Conservation (phyloP, 129 eudicot genomes). For the Chrysanthemum lavandulifolium region DNA sequence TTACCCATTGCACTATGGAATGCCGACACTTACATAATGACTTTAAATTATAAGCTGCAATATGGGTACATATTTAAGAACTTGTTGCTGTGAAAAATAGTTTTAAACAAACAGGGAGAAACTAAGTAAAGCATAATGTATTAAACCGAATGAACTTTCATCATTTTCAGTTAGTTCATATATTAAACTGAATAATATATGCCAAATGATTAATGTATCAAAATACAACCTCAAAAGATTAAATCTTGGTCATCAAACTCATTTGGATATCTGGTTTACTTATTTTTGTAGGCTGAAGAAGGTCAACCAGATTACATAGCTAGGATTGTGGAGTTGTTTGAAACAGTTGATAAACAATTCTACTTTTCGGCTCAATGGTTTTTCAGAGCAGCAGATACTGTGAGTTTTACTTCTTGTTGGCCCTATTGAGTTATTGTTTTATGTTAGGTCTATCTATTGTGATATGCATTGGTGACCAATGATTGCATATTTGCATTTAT, state of each 20-base stretch:
- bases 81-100: neutral
- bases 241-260: neutral
- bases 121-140: neutral
- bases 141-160: neutral
- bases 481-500: too few species aligned
- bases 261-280: neutral
- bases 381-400: conserved; percentile 60
- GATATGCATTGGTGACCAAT: neutral
- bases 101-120: neutral
- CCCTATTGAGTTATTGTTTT: neutral
- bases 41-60: too few species aligned
- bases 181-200: neutral
- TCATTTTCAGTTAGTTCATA: neutral
- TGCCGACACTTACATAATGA: neutral
- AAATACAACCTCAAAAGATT: neutral
- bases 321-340: conserved; percentile 52
- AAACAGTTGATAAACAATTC: conserved; percentile 31
- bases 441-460: neutral
- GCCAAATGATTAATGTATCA: neutral
- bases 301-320: conserved; percentile 48
- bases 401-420: conserved; percentile 17
- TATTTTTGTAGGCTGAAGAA: conserved; percentile 45
- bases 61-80: too few species aligned
- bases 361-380: conserved; percentile 62
- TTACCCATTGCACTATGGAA: neutral